These are phyloP conservation scores for Thalassiosira livingstoniorum DNA, from an alignment of 352 stramenopile species.

Conservation along the genomic window DNA sequence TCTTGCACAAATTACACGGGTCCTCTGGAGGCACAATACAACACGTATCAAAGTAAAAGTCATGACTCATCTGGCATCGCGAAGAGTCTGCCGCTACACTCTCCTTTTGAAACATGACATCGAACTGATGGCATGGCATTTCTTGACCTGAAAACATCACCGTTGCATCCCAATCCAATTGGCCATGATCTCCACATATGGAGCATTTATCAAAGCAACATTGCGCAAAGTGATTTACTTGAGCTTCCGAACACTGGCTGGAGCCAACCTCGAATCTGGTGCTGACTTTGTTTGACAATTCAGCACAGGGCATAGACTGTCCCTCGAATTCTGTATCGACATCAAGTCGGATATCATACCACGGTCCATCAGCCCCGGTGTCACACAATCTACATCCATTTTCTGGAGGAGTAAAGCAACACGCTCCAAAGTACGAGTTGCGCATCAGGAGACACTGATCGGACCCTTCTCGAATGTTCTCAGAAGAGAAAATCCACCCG, in stretches of 20 bases:
- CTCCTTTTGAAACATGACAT: constrained; percentile 51
- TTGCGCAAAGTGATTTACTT: constrained; percentile 30
- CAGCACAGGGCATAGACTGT: constrained; percentile 28
- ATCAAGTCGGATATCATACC: constrained; percentile 23
- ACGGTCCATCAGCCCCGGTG: constrained; percentile 2
- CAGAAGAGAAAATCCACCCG: constrained; percentile 39
- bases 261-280: constrained; percentile 29
- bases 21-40: constrained; percentile 43
- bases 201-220: constrained; percentile 62
- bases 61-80: constrained; percentile 48
- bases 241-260: constrained; percentile 32
- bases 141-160: constrained; percentile 49
- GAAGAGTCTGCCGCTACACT: constrained; percentile 25
- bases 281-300: constrained; percentile 28
- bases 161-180: constrained; percentile 41
- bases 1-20: constrained; percentile 56
- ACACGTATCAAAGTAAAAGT: constrained; percentile 43
- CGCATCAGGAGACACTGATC: constrained; percentile 30
- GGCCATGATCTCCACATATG: constrained; percentile 49
- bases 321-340: constrained; percentile 38
- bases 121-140: constrained; percentile 50
- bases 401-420: constrained; percentile 17
- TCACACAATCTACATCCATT: constrained; percentile 50
- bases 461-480: constrained; percentile 33
- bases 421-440: constrained; percentile 28